A percentile compares a stretch with the other conserved stretches of the same genome.
Conservation (phyloP, 306 rosid species). For the Phaseolus lunatus region DNA sequence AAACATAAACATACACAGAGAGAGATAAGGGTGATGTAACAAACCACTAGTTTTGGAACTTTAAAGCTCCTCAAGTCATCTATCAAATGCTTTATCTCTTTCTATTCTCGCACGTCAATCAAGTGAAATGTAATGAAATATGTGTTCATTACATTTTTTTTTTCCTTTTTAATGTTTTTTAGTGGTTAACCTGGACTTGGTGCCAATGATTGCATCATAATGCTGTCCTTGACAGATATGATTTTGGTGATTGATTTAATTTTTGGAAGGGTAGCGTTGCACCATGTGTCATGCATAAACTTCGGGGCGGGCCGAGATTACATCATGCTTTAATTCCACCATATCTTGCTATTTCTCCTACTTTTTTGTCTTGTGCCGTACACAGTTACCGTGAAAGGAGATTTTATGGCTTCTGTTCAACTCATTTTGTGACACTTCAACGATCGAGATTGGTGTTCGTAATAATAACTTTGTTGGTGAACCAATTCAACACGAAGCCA, state of each 20-base stretch:
- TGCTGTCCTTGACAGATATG: slow-evolving; percentile 6
- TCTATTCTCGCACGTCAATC: slow-evolving; percentile 13
- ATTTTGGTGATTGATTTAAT: slow-evolving; percentile 38
- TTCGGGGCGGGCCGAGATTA: slow-evolving; percentile 47
- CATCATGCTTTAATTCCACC: slow-evolving; percentile 48
- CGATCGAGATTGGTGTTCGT: slow-evolving; percentile 1
- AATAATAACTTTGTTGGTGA: neutral
- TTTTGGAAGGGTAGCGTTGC: neutral
- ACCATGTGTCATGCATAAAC: slow-evolving; percentile 48
- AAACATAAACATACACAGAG: neutral
- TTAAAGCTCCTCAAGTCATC: slow-evolving; percentile 33
- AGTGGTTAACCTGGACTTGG: slow-evolving; percentile 48
- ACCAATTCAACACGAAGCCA: neutral
- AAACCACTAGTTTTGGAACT: slow-evolving; percentile 37
- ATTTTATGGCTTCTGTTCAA: neutral
- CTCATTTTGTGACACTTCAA: slow-evolving; percentile 28
- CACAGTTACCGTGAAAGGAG: slow-evolving; percentile 6
- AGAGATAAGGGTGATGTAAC: slow-evolving; percentile 58
- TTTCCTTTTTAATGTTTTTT: slow-evolving; percentile 5
- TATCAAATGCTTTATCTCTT: slow-evolving; percentile 39
- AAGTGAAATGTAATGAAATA: neutral
- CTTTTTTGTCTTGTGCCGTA: slow-evolving; percentile 8
- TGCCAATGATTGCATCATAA: slow-evolving; percentile 53
- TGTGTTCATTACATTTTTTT: neutral
- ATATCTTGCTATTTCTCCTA: slow-evolving; percentile 37